Evolutionary conservation across 306 rosid species (phyloP), one percentile per base, ranked within the genome.

Genomic region (Prunus campanulata): DNA sequence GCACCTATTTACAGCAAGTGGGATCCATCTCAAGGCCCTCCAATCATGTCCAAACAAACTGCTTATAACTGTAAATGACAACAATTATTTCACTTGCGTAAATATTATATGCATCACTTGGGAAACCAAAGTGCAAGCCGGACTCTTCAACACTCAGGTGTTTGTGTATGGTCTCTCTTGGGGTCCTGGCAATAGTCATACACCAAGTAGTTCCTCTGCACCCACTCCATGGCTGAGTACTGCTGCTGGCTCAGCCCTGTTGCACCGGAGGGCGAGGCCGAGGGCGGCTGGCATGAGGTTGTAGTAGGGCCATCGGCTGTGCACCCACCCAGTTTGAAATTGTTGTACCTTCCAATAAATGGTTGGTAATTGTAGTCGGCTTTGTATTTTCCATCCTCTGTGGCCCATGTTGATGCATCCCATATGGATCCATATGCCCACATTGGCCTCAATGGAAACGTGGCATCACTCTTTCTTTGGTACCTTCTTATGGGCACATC

Each of bases 351-450:
- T n/a, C 92, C 88, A 14, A 88, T 67, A 73, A 95, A 95, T 18
- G 99, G 99, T 71, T 95, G 93, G 86, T 87, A 91, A 3, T 55
- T 77, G 77, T 95, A 95, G 77, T 95, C 86, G 15, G 93, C 97
- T 71, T 85, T 92, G 96, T 92, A 91, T 83, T 89, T 95, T 52
- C 97, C 99, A 66, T 80, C 82, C 71, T 95, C 97, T 25, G 97
- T 92, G 2, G 99, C 97, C 99, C 99, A 95, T 2, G 87, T 25
- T 22, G 97, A 95, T 48, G 99, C 99, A 80, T 92, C 99, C 99
- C 99, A 92, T 75, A 92, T 91, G 19, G 97, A 91, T 30, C 98
- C 99, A 67, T 91, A 95, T 62, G 82, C 82, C 85, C 88, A 87
- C 99, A 95, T 87, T 71, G 95, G 88, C 63, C 99, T 84, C 63